Base-by-base conservation (phyloP, 768 basidiomycete genomes). In the Dictyophora rubrovolvata region DNA sequence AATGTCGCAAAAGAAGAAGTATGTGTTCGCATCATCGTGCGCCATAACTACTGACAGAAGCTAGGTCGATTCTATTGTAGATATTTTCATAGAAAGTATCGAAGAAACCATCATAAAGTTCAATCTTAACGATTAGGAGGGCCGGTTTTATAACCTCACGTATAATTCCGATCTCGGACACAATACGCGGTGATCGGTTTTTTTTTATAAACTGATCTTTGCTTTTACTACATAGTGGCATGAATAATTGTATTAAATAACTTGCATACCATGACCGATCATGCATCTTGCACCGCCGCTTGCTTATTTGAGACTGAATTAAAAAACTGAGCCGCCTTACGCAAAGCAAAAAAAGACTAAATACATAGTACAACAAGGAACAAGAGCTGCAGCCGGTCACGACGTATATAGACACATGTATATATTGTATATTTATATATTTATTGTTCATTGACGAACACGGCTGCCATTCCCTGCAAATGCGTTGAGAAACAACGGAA, bases 371-470 rank as follows among this genome's bases (percentile, higher is more conserved):
- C 28, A 28, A 2, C 2, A 28, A 7, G 28, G 7, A 14, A 42
- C 42, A n/a, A 12, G 42, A 42, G 42, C 42, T 14, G n/a, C 42
- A 42, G 2, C 7, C 36, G 14, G 8, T n/a, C n/a, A 12, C 42
- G 10, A 12, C 4, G 42, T 42, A 9, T 14, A 42, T 42, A 42
- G 42, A 42, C n/a, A 14, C n/a, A 42, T 42, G 14, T n/a, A 14
- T 12, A 42, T n/a, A n/a, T n/a, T n/a, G n/a, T n/a, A n/a, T 14
- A n/a, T 14, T 37, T 12, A 12, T n/a, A 14, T 42, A 14, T 33
- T 37, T 66, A 91, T 65, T 91, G 85, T 78, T 93, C 91, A 70
- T 77, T 89, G 57, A 90, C 87, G 66, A 93, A 87, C 1, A 93
- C 77, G 49, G 83, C 87, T 34, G 89, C 89, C 88, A 93, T 91